These are phyloP conservation scores for Citrullus mucosospermus DNA, from an alignment of 306 rosid genomes.

Conservation along the genomic window DNA sequence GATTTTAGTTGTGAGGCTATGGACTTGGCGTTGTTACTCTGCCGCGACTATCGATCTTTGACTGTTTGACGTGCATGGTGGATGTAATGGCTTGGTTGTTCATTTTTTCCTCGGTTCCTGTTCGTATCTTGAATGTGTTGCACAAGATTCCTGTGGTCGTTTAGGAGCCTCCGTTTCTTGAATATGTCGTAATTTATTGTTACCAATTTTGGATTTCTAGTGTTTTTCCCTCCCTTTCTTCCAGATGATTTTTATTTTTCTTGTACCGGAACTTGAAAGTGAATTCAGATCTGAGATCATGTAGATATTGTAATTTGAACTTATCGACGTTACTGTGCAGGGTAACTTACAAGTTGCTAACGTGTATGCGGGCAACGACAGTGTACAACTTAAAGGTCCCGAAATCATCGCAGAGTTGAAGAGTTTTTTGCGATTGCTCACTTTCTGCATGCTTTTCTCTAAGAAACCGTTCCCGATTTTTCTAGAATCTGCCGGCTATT, in stretches of 20 bases:
- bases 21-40: not conserved
- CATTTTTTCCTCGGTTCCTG: not conserved
- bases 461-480: constrained; percentile 89
- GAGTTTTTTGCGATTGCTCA: constrained; percentile 55
- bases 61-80: not conserved
- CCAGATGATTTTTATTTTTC: not conserved
- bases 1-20: not conserved
- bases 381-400: constrained; percentile 60
- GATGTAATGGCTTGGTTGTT: not conserved
- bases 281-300: not conserved
- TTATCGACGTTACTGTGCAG: constrained; percentile 17
- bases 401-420: constrained; percentile 61
- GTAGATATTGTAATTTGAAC: not conserved
- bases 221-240: not conserved
- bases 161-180: not conserved
- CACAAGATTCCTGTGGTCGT: not conserved
- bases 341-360: constrained; percentile 80
- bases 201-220: not conserved
- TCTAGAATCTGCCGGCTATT: constrained; percentile 75
- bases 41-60: not conserved
- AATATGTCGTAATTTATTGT: not conserved
- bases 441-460: constrained; percentile 66
- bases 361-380: constrained; percentile 71
- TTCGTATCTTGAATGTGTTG: not conserved
- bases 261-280: not conserved